Evolutionary conservation across 1,139 yeast species (phyloP).

Genomic region (Candida sanyaensis): DNA sequence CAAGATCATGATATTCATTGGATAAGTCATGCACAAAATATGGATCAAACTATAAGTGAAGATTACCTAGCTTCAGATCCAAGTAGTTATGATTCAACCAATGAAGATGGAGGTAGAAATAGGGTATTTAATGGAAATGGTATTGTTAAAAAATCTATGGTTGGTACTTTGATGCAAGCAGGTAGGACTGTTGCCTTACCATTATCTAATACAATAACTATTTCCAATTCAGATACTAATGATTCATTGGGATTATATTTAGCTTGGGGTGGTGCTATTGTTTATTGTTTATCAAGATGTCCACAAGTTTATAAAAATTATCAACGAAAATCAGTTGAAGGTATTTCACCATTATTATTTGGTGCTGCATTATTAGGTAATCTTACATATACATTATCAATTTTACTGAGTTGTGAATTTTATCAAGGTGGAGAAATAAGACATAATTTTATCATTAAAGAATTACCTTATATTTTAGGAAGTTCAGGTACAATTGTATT

Average conservation of each 20-base stretch:
- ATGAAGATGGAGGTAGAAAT: slow-evolving; percentile 12
- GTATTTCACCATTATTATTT: slow-evolving; percentile 78
- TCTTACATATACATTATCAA: slow-evolving; percentile 75
- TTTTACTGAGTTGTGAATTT: slow-evolving; percentile 54
- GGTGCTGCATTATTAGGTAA: slow-evolving; percentile 81
- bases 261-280: slow-evolving; percentile 81
- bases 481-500: slow-evolving; percentile 84
- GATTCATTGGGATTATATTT: slow-evolving; percentile 50
- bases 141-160: slow-evolving; percentile 16
- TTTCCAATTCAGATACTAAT: background rate
- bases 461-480: slow-evolving; percentile 82
- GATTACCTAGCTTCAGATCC: slow-evolving; percentile 17
- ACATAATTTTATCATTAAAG: slow-evolving; percentile 57
- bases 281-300: slow-evolving; percentile 76
- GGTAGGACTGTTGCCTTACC: slow-evolving; percentile 26
- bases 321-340: slow-evolving; percentile 76
- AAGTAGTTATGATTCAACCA: slow-evolving; percentile 29
- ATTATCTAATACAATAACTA: slow-evolving; percentile 9
- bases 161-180: slow-evolving; percentile 25
- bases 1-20: slow-evolving; percentile 17
- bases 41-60: slow-evolving; percentile 7
- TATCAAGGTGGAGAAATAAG: slow-evolving; percentile 26
- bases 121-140: slow-evolving; percentile 1
- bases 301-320: slow-evolving; percentile 85
- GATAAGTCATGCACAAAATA: slow-evolving; percentile 13